Conservation (phyloP, 2,329 filamentous ascomycete genomes). For the Proliferodiscus dingleyae region DNA sequence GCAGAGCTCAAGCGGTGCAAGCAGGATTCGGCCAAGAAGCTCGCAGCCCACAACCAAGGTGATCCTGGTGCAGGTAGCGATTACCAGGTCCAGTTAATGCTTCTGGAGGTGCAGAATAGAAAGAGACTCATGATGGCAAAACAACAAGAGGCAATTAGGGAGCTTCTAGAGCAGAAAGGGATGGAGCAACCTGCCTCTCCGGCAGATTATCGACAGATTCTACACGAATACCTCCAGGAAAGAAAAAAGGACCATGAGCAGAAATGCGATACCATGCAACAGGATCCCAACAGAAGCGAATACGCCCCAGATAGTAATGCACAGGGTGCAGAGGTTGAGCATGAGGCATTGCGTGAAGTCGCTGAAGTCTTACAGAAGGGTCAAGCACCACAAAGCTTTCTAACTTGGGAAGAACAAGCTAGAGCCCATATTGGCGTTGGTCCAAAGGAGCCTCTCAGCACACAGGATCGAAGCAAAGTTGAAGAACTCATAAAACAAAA, state of each 20-base stretch:
- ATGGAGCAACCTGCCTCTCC: no score
- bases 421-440: neutral
- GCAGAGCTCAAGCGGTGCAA: no score
- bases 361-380: neutral
- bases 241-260: no score
- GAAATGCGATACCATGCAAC: no score
- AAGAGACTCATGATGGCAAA: constrained; percentile 75
- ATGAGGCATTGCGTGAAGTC: neutral
- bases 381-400: neutral
- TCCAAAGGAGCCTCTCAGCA: neutral
- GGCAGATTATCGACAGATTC: no score
- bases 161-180: no score
- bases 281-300: no score
- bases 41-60: neutral
- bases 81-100: constrained; percentile 81
- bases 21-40: no score
- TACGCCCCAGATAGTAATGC: no score
- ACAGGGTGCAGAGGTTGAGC: no score
- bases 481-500: neutral
- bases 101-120: constrained; percentile 79
- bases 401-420: neutral
- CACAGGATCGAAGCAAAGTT: neutral
- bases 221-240: no score
- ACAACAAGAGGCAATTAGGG: constrained; percentile 37
- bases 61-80: constrained; percentile 37